phyloP scores from a whole-genome alignment of 2,329 filamentous ascomycete genomes.

The Epichloe bromicola region DNA sequence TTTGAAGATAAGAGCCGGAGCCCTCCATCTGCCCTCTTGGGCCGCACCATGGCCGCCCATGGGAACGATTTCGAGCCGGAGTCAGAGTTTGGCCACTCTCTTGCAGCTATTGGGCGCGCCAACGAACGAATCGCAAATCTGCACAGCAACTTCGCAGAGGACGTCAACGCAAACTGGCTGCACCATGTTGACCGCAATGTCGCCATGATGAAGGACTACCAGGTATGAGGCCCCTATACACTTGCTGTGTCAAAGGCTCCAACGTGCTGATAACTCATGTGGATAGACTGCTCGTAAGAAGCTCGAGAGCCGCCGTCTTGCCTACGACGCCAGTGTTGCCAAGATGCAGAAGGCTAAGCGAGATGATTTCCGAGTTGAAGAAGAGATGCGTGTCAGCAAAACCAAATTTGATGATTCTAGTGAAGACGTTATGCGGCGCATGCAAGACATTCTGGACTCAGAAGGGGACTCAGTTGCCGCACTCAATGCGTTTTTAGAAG shows the following conservation, averaged over 20 bases:
- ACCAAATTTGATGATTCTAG: slow-evolving; percentile 93
- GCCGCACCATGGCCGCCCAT: slow-evolving; percentile 74
- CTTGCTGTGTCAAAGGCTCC: background rate
- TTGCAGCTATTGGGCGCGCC: slow-evolving; percentile 66
- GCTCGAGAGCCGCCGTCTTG: slow-evolving; percentile 76
- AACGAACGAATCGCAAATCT: slow-evolving; percentile 79
- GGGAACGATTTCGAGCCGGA: slow-evolving; percentile 86
- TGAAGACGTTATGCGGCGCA: slow-evolving; percentile 80
- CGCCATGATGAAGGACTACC: slow-evolving; percentile 95
- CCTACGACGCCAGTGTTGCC: slow-evolving; percentile 77
- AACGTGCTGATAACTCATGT: background rate
- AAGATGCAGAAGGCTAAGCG: slow-evolving; percentile 92
- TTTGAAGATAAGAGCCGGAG: slow-evolving; percentile 77
- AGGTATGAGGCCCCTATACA: slow-evolving; percentile 40
- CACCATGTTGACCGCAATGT: slow-evolving; percentile 83
- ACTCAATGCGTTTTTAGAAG: slow-evolving; percentile 70
- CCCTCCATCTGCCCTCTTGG: slow-evolving; percentile 65
- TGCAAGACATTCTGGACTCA: slow-evolving; percentile 92
- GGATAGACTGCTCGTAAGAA: slow-evolving; percentile 67
- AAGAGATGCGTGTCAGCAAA: slow-evolving; percentile 81
- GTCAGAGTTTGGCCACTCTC: slow-evolving; percentile 80
- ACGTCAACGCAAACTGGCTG: slow-evolving; percentile 73
- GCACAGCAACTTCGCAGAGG: slow-evolving; percentile 70
- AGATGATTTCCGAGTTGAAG: slow-evolving; percentile 86
- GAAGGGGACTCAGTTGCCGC: slow-evolving; percentile 75